Conservation (phyloP, 208 protist species). For the Acanthamoeba quina region DNA sequence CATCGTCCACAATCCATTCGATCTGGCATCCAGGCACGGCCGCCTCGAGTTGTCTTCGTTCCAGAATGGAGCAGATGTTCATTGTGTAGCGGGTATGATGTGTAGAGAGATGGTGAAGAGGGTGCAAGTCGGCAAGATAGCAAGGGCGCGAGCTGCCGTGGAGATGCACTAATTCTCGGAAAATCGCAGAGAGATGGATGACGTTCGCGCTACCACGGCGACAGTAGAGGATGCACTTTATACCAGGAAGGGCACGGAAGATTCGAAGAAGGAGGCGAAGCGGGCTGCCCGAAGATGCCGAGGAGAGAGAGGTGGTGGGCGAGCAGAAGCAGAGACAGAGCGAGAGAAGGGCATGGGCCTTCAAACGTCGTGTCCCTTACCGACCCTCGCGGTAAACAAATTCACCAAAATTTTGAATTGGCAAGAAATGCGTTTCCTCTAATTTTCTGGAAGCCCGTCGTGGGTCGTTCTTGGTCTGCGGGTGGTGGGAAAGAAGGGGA, state of each 20-base stretch:
- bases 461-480: too few species aligned
- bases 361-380: too few species aligned
- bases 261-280: neutral
- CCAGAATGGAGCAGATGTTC: slow-evolving; percentile 15
- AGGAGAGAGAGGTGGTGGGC: neutral
- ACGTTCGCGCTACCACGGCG: too few species aligned
- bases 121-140: too few species aligned
- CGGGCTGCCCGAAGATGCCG: neutral
- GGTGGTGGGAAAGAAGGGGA: too few species aligned
- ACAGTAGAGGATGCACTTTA: neutral
- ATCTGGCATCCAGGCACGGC: slow-evolving; percentile 14
- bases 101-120: neutral
- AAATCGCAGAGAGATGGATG: too few species aligned
- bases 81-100: neutral
- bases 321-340: too few species aligned
- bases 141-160: neutral
- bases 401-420: neutral
- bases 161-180: too few species aligned
- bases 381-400: neutral
- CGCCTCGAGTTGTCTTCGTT: neutral
- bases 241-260: neutral
- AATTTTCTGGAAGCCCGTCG: too few species aligned
- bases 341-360: too few species aligned
- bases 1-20: slow-evolving; percentile 22
- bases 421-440: neutral